phyloP scores from a whole-genome alignment of 768 basidiomycete species.

The Rhizopogon vinicolor region DNA sequence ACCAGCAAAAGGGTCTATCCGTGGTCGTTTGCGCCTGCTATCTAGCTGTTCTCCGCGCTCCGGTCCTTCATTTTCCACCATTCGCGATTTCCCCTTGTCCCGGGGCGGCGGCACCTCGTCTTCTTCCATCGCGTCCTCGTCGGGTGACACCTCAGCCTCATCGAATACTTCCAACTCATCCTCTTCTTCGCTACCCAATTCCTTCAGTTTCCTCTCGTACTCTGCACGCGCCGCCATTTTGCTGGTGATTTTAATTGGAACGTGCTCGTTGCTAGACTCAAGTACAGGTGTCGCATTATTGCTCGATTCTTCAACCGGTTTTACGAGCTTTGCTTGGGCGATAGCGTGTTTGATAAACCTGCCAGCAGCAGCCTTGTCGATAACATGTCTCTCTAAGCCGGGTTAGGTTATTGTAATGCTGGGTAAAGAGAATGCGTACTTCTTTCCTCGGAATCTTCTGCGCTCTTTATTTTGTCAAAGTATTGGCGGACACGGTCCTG shows the following conservation, averaged over 20 bases:
- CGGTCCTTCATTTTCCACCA: conserved; percentile 20
- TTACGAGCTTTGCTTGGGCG: conserved; percentile 47
- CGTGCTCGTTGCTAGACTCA: conserved; percentile 19
- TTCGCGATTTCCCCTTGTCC: conserved; percentile 35
- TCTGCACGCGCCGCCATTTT: conserved; percentile 72
- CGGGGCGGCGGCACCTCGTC: neutral
- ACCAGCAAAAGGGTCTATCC: conserved; percentile 69
- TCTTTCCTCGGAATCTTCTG: conserved; percentile 63
- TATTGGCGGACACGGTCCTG: conserved; percentile 76
- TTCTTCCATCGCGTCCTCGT: conserved; percentile 9
- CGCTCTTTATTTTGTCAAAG: conserved; percentile 76
- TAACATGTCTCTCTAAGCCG: conserved; percentile 31
- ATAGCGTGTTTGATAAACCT: conserved; percentile 87
- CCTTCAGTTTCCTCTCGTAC: conserved; percentile 54
- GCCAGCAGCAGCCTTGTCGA: conserved; percentile 76
- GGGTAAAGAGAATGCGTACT: conserved; percentile 4
- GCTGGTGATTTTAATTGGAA: conserved; percentile 55
- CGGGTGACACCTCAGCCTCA: conserved; percentile 12
- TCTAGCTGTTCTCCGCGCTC: conserved; percentile 9
- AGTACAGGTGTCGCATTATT: conserved; percentile 2
- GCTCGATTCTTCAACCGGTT: conserved; percentile 28
- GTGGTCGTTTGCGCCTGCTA: conserved; percentile 45
- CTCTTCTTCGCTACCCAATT: conserved; percentile 37
- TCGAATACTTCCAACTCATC: conserved; percentile 35
- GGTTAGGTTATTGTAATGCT: neutral